Evolutionary conservation across 176 grass and related monocot genomes (phyloP).

Genomic region (Avena sativa): DNA sequence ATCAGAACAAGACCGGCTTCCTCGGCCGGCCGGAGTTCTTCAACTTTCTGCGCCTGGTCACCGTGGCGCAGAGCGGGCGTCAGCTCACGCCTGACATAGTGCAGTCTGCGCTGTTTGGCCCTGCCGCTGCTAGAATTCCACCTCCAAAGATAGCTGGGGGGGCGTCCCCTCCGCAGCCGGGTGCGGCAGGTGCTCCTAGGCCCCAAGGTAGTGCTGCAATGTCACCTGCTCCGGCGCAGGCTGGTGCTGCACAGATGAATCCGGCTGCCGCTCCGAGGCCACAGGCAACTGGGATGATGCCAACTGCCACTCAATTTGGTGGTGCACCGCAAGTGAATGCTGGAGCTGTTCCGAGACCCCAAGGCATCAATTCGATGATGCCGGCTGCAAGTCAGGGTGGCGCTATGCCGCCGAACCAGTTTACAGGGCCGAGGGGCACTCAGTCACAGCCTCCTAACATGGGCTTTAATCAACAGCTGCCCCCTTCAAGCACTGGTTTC

Average conservation of each 20-base stretch:
- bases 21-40: constrained; percentile 94
- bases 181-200: constrained; percentile 45
- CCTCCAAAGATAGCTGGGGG: constrained; percentile 75
- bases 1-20: constrained; percentile 93
- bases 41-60: constrained; percentile 91
- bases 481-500: constrained; percentile 58
- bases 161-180: constrained; percentile 46
- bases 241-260: constrained; percentile 46
- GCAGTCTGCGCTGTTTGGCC: constrained; percentile 89
- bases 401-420: constrained; percentile 59
- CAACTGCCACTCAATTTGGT: constrained; percentile 50
- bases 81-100: constrained; percentile 90
- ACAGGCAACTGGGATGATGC: constrained; percentile 48
- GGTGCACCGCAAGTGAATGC: constrained; percentile 43
- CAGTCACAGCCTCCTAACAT: constrained; percentile 58
- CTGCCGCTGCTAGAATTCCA: constrained; percentile 88
- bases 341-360: constrained; percentile 47
- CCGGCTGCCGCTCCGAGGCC: constrained; percentile 41
- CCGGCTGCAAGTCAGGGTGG: constrained; percentile 60
- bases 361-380: constrained; percentile 54
- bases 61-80: constrained; percentile 94
- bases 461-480: constrained; percentile 70
- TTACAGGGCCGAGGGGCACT: constrained; percentile 53
- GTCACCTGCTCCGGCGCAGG: constrained; percentile 44
- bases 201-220: constrained; percentile 48